Base-by-base conservation (phyloP, 495 filamentous ascomycete species). In the Pseudoneurospora amorphoporcata region DNA sequence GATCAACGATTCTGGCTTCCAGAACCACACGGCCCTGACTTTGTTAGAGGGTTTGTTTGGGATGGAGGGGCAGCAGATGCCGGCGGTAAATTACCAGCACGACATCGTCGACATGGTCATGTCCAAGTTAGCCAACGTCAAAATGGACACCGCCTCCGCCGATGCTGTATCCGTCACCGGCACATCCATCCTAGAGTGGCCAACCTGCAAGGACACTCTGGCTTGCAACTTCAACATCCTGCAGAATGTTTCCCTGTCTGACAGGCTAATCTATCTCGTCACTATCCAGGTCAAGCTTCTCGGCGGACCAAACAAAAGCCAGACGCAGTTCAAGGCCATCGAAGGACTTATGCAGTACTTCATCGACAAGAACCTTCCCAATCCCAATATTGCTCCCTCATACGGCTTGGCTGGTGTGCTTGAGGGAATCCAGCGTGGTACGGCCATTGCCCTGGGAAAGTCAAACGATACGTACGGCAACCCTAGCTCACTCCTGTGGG, bases 361-460 rank as follows among this genome's bases (percentile, higher is more conserved):
- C n/a, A 71, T 71, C 45, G 70, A 40, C 43, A 71, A 71, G 37
- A 53, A 38, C 23, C 17, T 68, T 17, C 37, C 32, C 32, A 16
- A n/a, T 35, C 45, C 45, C 29, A 65, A 65, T 32, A 32, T 35
- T 4, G 45, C 29, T 19, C 35, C 37, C 23, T 65, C 16, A 8
- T 71, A 19, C 23, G 16, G n/a, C 35, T 19, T 38, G 17, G 29
- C 42, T 37, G 29, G 4, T 39, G 17, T 71, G 4, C 37, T 65
- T 53, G 70, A 71, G 37, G 45, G 70, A 19, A 65, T 65, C 41
- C 70, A 71, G 70, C 70, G 70, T 53, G 70, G 70, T 32, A 53
- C 42, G 35, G 29, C 70, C 45, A 68, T 71, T 40, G 70, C 42
- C 9, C 70, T 71, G 4, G 45, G 41, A n/a, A 19, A 68, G 32